Base-by-base conservation (phyloP, 306 rosid genomes). In the Cajanus cajan region DNA sequence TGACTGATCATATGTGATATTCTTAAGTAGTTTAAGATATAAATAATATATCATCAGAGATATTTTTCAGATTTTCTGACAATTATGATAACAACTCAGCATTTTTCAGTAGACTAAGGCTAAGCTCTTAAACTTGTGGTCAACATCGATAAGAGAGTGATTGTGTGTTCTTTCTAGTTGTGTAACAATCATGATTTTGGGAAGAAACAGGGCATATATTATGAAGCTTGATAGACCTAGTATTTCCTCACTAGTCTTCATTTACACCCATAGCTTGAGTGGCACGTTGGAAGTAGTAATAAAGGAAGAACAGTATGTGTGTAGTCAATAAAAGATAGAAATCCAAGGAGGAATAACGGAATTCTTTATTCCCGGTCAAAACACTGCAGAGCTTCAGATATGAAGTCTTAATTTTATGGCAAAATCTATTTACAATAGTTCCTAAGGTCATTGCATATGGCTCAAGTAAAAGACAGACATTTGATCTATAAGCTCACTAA, bases 321-420 rank as follows among this genome's bases (percentile, higher is more conserved):
- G 63, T 44, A 14, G 54, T 68, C 62, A 14, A 44, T 31, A 70
- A 43, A 70, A 45, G 64, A n/a, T 44, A 58, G 76, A 71, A 79
- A 48, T 58, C 9, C 54, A 48, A 58, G 41, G 36, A 12, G n/a
- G 24, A 36, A 50, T 25, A 61, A 16, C 48, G 41, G 57, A 71
- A 61, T 40, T 79, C 44, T 57, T 15, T 24, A 57, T 57, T 57
- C 37, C 33, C 2, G 16, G 44, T 11, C 59, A 45, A 33, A 71
- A 62, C 9, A 54, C 44, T n/a, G 45, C 44, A 15, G 45, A 34
- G 41, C 63, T 31, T 58, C 71, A 33, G 51, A 59, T 33, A 21
- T 47, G 25, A 45, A 58, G 64, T 45, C 70, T 43, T 59, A 33
- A 70, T 51, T 71, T 71, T 71, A 14, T 68, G 74, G 58, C 13